Conservation (phyloP, 169 alveolate genomes). For the Plasmodium fragile region DNA sequence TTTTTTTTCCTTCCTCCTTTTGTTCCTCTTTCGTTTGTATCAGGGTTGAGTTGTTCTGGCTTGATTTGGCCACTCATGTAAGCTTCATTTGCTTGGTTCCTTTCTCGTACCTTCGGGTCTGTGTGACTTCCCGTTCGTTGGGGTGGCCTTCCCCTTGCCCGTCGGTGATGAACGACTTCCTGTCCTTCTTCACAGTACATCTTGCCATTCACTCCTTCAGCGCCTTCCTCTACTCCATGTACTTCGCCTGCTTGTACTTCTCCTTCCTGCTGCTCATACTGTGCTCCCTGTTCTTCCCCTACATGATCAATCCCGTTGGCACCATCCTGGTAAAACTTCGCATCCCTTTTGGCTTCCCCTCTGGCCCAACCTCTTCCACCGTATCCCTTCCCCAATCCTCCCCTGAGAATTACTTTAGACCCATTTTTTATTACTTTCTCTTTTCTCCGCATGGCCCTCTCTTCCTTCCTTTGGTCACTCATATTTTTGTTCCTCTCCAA, state of each 20-base stretch:
- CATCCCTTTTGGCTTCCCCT: slow-evolving; percentile 36
- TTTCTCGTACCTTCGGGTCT: neutral
- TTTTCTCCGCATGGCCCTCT: slow-evolving; percentile 3
- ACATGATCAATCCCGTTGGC: neutral
- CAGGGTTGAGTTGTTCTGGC: neutral
- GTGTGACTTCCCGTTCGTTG: neutral
- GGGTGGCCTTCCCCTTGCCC: neutral
- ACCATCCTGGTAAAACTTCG: neutral
- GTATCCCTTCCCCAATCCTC: slow-evolving; percentile 8
- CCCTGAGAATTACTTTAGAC: neutral
- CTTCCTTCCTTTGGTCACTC: slow-evolving; percentile 39
- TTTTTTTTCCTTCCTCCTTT: slow-evolving; percentile 9
- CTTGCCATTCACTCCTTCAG: neutral
- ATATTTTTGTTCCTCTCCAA: slow-evolving; percentile 10
- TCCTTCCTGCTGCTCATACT: neutral
- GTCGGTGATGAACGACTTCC: neutral
- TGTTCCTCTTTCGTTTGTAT: neutral
- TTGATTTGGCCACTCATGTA: neutral
- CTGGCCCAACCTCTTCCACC: slow-evolving; percentile 15
- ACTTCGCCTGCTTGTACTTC: neutral
- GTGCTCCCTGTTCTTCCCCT: slow-evolving; percentile 13
- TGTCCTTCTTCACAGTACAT: neutral
- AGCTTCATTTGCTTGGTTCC: neutral
- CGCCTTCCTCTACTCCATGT: neutral
- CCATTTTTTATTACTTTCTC: slow-evolving; percentile 16